Percentiles rank a stretch among this genome's conserved stretches.
Conservation (phyloP, 164 flowering plant species). For the Protea cynaroides region DNA sequence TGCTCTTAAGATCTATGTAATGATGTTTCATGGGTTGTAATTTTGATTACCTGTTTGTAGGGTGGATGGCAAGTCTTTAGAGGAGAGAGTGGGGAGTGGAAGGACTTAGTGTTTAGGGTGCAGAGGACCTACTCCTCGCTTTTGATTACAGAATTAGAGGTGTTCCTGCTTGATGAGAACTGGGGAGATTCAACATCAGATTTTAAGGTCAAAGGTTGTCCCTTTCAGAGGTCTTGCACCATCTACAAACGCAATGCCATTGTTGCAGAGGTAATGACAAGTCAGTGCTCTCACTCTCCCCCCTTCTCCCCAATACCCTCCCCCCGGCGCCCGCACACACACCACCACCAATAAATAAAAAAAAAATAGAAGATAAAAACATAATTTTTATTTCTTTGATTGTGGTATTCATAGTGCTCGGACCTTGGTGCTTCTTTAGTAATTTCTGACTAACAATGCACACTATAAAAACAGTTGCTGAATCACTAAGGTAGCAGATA, state of each 20-base stretch:
- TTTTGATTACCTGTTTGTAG: conserved; percentile 15
- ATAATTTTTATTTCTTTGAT: too few relatives aligned
- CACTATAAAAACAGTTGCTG: too few relatives aligned
- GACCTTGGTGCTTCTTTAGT: too few relatives aligned
- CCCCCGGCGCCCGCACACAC: neutral
- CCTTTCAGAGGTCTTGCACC: conserved; percentile 64
- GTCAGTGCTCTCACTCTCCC: too few relatives aligned
- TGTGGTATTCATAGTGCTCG: too few relatives aligned
- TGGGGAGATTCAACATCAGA: conserved; percentile 15
- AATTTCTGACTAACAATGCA: too few relatives aligned
- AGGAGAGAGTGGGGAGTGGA: conserved; percentile 24
- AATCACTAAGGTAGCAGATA: too few relatives aligned
- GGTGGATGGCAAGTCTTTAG: conserved; percentile 51
- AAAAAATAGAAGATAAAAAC: too few relatives aligned
- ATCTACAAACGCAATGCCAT: conserved; percentile 50
- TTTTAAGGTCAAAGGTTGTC: conserved; percentile 47
- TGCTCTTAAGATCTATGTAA: too few relatives aligned
- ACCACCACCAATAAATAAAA: too few relatives aligned
- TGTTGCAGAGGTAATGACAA: conserved; percentile 60
- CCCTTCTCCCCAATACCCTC: too few relatives aligned
- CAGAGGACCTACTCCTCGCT: conserved; percentile 25
- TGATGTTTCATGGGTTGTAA: too few relatives aligned
- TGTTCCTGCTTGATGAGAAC: conserved; percentile 29
- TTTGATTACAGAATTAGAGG: conserved; percentile 42
- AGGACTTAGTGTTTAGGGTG: conserved; percentile 42